phyloP scores from a whole-genome alignment of 2,329 filamentous ascomycete genomes.

The Diaporthe vaccinii region DNA sequence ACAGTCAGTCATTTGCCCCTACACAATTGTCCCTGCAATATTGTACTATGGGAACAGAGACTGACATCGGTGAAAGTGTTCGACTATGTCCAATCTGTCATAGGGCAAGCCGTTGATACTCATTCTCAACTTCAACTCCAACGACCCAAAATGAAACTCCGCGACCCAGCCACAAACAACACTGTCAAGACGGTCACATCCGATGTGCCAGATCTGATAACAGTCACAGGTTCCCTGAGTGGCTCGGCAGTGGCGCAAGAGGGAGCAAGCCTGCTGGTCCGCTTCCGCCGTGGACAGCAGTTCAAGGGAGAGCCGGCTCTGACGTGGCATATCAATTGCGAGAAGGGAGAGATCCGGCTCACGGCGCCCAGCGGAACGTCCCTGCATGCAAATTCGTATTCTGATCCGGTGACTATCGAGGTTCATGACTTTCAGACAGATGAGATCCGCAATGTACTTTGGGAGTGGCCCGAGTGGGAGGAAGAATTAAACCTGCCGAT shows the following conservation, averaged over 20 bases:
- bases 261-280: constrained; percentile 54
- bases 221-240: constrained; percentile 50
- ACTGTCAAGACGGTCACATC: constrained; percentile 52
- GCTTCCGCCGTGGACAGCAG: constrained; percentile 59
- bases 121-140: constrained; percentile 60
- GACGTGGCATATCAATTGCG: constrained; percentile 63
- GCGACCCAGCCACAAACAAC: constrained; percentile 48
- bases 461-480: constrained; percentile 62
- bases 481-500: constrained; percentile 56
- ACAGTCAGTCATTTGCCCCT: constrained; percentile 51
- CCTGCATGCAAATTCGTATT: constrained; percentile 51
- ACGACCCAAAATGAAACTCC: constrained; percentile 55
- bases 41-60: constrained; percentile 43
- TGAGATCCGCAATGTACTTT: constrained; percentile 57
- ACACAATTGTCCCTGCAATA: neutral
- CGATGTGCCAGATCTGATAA: constrained; percentile 45
- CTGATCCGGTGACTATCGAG: constrained; percentile 59
- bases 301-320: constrained; percentile 59
- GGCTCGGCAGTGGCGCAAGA: constrained; percentile 45
- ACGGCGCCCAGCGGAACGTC: constrained; percentile 47
- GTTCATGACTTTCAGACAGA: constrained; percentile 64
- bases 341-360: constrained; percentile 60
- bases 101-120: constrained; percentile 59
- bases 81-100: constrained; percentile 59
- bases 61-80: constrained; percentile 53